Evolutionary conservation across 225 moss, liverwort and hornwort genomes (phyloP).

Genomic region (Polytrichum formosum): DNA sequence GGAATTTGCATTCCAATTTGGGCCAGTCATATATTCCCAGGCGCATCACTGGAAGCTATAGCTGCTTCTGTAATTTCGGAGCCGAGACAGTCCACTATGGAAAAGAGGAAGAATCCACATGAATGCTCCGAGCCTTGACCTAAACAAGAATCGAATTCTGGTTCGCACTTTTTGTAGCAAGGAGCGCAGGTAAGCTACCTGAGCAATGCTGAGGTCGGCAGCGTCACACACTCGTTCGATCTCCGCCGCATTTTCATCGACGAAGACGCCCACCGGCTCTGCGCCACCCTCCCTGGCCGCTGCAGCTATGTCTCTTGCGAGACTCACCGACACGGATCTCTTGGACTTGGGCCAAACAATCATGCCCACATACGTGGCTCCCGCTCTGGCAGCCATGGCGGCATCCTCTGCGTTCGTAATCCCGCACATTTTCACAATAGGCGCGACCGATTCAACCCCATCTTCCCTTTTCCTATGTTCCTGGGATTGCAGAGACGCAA

Average conservation of each 20-base stretch:
- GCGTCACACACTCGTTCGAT: slow-evolving; percentile 58
- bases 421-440: slow-evolving; percentile 81
- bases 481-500: slow-evolving; percentile 13
- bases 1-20: too few species aligned
- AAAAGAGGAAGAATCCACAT: too few species aligned
- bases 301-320: slow-evolving; percentile 71
- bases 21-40: not conserved
- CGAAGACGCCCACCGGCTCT: slow-evolving; percentile 86
- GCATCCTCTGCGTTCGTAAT: slow-evolving; percentile 75
- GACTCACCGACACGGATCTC: slow-evolving; percentile 50
- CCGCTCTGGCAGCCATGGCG: slow-evolving; percentile 59
- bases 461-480: not conserved
- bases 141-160: too few species aligned
- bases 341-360: slow-evolving; percentile 82
- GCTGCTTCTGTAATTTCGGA: too few species aligned
- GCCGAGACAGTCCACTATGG: too few species aligned
- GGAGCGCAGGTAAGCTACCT: slow-evolving; percentile 31
- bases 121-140: too few species aligned
- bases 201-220: slow-evolving; percentile 49
- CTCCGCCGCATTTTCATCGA: slow-evolving; percentile 64
- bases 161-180: too few species aligned
- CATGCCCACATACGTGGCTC: slow-evolving; percentile 73
- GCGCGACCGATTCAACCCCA: not conserved
- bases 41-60: not conserved
- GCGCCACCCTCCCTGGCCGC: slow-evolving; percentile 80